These are phyloP conservation scores for Serendipita vermifera DNA, from an alignment of 768 basidiomycete genomes.

Conservation along the genomic window DNA sequence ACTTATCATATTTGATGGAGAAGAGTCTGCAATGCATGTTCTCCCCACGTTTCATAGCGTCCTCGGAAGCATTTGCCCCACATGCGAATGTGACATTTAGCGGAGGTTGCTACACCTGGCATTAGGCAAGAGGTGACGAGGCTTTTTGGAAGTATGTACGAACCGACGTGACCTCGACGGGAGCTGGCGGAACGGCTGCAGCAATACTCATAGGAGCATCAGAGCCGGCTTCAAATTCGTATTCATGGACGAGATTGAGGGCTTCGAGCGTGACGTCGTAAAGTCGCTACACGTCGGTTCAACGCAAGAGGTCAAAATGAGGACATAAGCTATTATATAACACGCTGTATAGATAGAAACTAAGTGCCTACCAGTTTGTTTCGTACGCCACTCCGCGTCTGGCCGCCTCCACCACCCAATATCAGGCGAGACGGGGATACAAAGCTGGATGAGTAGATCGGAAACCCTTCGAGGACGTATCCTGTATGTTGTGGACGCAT, in stretches of 20 bases:
- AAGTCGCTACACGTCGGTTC: slow-evolving; percentile 37
- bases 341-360: not conserved
- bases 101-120: slow-evolving; percentile 20
- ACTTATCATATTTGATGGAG: slow-evolving; percentile 46
- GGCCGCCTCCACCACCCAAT: slow-evolving; percentile 75
- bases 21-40: slow-evolving; percentile 84
- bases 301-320: not conserved
- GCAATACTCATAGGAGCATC: slow-evolving; percentile 98
- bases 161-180: slow-evolving; percentile 7
- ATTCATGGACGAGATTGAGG: slow-evolving; percentile 49
- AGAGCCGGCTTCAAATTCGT: slow-evolving; percentile 64
- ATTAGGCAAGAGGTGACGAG: slow-evolving; percentile 9
- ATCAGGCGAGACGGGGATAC: slow-evolving; percentile 55
- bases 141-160: not conserved
- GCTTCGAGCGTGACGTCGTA: slow-evolving; percentile 43
- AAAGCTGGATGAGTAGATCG: slow-evolving; percentile 80
- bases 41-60: slow-evolving; percentile 45
- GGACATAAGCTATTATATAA: slow-evolving; percentile 4
- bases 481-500: slow-evolving; percentile 74
- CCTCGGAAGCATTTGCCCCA: slow-evolving; percentile 71
- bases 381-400: slow-evolving; percentile 77
- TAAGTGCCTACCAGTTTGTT: slow-evolving; percentile 68
- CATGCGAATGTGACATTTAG: slow-evolving; percentile 43
- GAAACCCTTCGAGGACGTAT: slow-evolving; percentile 70
- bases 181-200: slow-evolving; percentile 42